These are phyloP conservation scores for Leishmania aethiopica DNA, from an alignment of 208 protist genomes.

Conservation along the genomic window DNA sequence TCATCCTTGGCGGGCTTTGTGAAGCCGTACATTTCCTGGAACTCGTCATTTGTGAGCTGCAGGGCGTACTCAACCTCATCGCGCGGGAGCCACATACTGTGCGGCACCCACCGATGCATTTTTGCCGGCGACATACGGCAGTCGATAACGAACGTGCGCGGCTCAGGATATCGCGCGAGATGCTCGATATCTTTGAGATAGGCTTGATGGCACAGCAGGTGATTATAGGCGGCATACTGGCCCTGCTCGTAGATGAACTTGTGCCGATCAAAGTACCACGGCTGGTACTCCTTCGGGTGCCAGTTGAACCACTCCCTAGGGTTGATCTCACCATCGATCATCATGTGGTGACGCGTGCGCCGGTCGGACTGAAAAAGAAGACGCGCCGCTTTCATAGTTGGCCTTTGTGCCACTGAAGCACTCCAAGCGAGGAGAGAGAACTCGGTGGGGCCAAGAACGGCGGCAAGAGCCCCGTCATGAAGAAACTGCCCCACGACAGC, in stretches of 20 bases:
- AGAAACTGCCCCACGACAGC: not conserved
- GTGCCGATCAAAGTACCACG: constrained; percentile 92
- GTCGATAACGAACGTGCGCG: constrained; percentile 79
- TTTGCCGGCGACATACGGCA: constrained; percentile 65
- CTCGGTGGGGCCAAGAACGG: not conserved
- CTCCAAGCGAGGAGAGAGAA: not conserved
- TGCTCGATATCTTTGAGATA: constrained; percentile 86
- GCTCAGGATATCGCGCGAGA: constrained; percentile 72
- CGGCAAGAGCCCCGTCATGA: not conserved
- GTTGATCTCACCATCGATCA: constrained; percentile 89
- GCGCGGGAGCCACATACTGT: constrained; percentile 87
- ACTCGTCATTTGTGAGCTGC: constrained; percentile 84
- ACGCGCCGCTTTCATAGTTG: constrained; percentile 33
- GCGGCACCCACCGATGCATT: constrained; percentile 90
- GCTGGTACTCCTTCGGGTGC: constrained; percentile 92
- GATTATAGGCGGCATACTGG: constrained; percentile 78
- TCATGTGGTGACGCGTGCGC: constrained; percentile 90
- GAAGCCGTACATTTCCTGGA: constrained; percentile 91
- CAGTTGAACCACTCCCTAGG: constrained; percentile 92
- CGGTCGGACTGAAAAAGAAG: constrained; percentile 71
- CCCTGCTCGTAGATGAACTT: constrained; percentile 92
- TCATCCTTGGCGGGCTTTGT: constrained; percentile 66
- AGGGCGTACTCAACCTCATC: constrained; percentile 92
- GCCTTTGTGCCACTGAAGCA: not conserved
- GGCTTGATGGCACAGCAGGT: constrained; percentile 88